These are phyloP conservation scores for Acacia acuminata DNA, from an alignment of 306 rosid species.

Conservation along the genomic window DNA sequence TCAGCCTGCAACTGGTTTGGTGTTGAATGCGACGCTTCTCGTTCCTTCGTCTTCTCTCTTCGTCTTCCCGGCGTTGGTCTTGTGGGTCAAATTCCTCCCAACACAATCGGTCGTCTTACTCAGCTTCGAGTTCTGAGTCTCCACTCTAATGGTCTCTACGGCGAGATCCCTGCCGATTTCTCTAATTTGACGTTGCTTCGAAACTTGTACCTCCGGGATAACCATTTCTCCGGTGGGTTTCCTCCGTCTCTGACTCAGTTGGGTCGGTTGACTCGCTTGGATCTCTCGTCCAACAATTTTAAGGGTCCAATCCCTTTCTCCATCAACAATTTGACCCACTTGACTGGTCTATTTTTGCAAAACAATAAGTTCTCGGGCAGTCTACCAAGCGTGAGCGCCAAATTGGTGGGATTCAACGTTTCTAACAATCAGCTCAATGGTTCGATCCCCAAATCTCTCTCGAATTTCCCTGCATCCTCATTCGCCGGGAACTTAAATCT, in stretches of 20 bases:
- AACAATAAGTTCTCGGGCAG: conserved; percentile 68
- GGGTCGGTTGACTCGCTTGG: conserved; percentile 67
- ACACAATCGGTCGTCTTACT: conserved; percentile 61
- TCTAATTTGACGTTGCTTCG: conserved; percentile 65
- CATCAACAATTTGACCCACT: conserved; percentile 65
- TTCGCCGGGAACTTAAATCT: conserved; percentile 77
- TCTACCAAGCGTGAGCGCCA: conserved; percentile 50
- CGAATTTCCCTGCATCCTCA: conserved; percentile 49
- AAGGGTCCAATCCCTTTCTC: conserved; percentile 74
- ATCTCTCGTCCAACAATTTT: conserved; percentile 77
- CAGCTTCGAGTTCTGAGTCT: conserved; percentile 83
- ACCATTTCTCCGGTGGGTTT: conserved; percentile 61
- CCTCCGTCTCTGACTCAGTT: conserved; percentile 52
- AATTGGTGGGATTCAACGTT: conserved; percentile 48
- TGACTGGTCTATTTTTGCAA: conserved; percentile 66
- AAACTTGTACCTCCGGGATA: conserved; percentile 68
- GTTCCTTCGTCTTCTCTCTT: conserved; percentile 54
- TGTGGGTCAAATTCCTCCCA: conserved; percentile 68
- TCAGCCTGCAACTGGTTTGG: conserved; percentile 94
- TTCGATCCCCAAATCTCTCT: conserved; percentile 65
- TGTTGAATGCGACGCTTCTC: conserved; percentile 50
- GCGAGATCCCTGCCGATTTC: conserved; percentile 79
- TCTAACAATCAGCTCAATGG: conserved; percentile 81
- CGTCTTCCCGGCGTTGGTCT: conserved; percentile 87
- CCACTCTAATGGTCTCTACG: conserved; percentile 72